These are phyloP conservation scores for Cryphonectria naterciae DNA, from an alignment of 2,329 filamentous ascomycete genomes.

Conservation along the genomic window DNA sequence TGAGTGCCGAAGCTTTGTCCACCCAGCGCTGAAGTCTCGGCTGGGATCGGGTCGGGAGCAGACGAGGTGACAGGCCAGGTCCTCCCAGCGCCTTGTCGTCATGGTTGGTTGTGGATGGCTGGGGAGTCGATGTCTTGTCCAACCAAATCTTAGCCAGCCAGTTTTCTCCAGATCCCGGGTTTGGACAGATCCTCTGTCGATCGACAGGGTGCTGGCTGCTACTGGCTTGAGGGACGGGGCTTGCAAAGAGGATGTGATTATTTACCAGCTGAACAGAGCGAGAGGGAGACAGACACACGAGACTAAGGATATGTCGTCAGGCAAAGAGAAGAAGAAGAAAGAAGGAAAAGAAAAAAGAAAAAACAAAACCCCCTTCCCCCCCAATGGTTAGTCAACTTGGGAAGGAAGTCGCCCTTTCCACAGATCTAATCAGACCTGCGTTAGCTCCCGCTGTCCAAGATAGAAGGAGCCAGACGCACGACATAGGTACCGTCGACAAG, in stretches of 20 bases:
- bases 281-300: not conserved
- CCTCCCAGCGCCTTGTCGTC: conserved; percentile 17
- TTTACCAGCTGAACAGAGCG: conserved; percentile 6
- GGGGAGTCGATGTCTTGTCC: conserved; percentile 19
- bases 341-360: too few species aligned
- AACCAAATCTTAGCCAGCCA: not conserved
- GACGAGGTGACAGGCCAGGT: conserved; percentile 26
- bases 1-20: not conserved
- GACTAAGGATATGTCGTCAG: conserved; percentile 11
- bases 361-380: too few species aligned
- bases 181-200: not conserved
- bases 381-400: not conserved
- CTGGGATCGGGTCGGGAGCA: conserved; percentile 12
- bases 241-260: conserved; percentile 5
- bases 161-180: not conserved
- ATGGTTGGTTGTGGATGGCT: not conserved
- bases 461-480: conserved; percentile 16
- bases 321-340: not conserved
- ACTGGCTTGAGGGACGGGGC: not conserved
- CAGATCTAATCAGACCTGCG: conserved; percentile 20
- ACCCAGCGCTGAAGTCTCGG: not conserved
- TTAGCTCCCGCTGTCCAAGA: conserved; percentile 27
- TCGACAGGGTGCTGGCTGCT: not conserved
- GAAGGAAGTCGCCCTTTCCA: not conserved
- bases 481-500: conserved; percentile 3